Conservation (phyloP, 116 monocot species). For the Trichopus zeylanicus region DNA sequence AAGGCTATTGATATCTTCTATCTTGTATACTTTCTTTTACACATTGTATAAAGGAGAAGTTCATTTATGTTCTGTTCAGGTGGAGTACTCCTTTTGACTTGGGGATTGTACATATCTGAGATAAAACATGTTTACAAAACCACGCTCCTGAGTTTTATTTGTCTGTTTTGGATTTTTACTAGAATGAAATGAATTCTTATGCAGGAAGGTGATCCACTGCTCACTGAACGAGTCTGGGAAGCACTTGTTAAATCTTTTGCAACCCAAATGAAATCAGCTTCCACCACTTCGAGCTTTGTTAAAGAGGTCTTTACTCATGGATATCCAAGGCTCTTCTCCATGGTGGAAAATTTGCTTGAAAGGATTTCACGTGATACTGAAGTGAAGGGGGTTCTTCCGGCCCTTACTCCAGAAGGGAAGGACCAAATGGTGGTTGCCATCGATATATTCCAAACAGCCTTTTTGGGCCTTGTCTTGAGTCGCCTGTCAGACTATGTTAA, state of each 20-base stretch:
- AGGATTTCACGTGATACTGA: constrained; percentile 78
- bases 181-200: constrained; percentile 2
- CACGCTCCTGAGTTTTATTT: too few species aligned
- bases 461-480: constrained; percentile 50
- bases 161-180: background rate
- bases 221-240: constrained; percentile 93
- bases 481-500: constrained; percentile 80
- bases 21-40: too few species aligned
- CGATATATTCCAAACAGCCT: constrained; percentile 67
- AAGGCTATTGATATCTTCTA: too few species aligned
- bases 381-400: constrained; percentile 78
- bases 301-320: constrained; percentile 84
- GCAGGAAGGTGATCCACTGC: constrained; percentile 78
- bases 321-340: constrained; percentile 78
- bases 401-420: constrained; percentile 65
- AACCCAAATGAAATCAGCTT: constrained; percentile 83
- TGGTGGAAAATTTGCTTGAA: constrained; percentile 90
- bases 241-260: constrained; percentile 79
- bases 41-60: too few species aligned
- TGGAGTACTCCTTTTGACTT: too few species aligned
- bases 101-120: too few species aligned
- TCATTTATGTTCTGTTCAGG: too few species aligned
- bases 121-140: too few species aligned
- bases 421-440: constrained; percentile 69
- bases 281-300: constrained; percentile 84